Evolutionary conservation across 768 basidiomycete species (phyloP), one percentile per base, ranked within the genome.

Genomic region (Termitomyces sp.): DNA sequence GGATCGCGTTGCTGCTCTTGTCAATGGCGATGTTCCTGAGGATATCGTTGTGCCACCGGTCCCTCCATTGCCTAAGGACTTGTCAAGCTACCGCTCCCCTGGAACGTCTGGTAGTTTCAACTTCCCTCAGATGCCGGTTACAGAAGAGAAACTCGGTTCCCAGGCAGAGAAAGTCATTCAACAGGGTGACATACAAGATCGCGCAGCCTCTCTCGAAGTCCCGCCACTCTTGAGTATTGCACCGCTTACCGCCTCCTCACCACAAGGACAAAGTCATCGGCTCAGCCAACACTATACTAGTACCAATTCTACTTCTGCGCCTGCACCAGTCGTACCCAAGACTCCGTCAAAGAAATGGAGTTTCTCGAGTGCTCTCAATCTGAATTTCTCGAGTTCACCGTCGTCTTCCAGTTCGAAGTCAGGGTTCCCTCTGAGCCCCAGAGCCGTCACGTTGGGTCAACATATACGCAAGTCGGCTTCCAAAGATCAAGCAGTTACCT

Each of bases 311-410:
- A 72, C 67, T 62, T 73, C 76, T 30, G 79, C 82, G 56, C 71
- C 78, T 54, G 61, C 65, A 14, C 76, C 84, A 40, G 65, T 73
- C 16, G 73, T 79, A 42, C 74, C 79, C 51, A 90, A 89, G 73
- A 89, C 89, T 3, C 91, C 92, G 34, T 91, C 89, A n/a, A 94
- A 94, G 80, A 95, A 95, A 71, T 95, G 93, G 93, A 94, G 92
- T 67, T 89, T 95, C 69, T 89, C 90, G n/a, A 88, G 81, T 60
- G 90, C 89, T 23, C 73, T 94, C 4, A 91, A 89, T 61, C 79
- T 89, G 68, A 90, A 82, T 66, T 70, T 91, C 50, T 80, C 85
- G 14, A 80, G 80, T 56, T 86, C 84, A 27, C 84, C 87, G 48
- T 85, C 85, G 19, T 77, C 79, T 41, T 82, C 84, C 52, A 71